Conservation (phyloP, 2,329 filamentous ascomycete genomes). For the Berkeleyomyces rouxiae region DNA sequence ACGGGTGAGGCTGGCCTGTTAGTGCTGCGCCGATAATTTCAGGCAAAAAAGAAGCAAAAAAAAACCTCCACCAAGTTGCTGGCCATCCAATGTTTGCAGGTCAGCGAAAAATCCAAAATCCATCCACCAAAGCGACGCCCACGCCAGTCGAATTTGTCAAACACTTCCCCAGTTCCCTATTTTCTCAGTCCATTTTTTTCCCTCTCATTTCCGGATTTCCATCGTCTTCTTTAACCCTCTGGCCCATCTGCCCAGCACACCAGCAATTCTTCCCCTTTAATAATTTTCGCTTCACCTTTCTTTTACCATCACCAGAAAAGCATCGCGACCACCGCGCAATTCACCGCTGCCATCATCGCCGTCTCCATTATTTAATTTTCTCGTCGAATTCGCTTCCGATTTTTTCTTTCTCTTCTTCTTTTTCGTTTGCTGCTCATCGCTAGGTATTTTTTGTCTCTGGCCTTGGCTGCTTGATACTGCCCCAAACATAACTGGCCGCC, state of each 20-base stretch:
- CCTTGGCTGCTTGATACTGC: too few relatives aligned
- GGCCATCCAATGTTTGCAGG: background rate
- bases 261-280: background rate
- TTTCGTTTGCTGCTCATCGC: too few relatives aligned
- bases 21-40: background rate
- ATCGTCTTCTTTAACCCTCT: background rate
- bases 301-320: background rate
- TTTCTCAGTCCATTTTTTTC: constrained; percentile 3
- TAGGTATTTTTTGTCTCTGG: too few relatives aligned
- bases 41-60: background rate
- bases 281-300: background rate
- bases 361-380: background rate
- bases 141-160: background rate
- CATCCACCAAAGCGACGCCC: background rate
- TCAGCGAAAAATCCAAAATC: background rate
- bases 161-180: constrained; percentile 4
- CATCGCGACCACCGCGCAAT: background rate
- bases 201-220: constrained; percentile 3
- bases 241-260: background rate
- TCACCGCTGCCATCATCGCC: background rate
- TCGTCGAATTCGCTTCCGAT: too few relatives aligned
- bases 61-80: constrained; percentile 1
- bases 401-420: background rate
- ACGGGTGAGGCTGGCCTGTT: too few relatives aligned
- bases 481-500: too few relatives aligned